These are phyloP conservation scores for Leccinum fallax DNA, from an alignment of 1,284 basidiomycete species.

Conservation along the genomic window DNA sequence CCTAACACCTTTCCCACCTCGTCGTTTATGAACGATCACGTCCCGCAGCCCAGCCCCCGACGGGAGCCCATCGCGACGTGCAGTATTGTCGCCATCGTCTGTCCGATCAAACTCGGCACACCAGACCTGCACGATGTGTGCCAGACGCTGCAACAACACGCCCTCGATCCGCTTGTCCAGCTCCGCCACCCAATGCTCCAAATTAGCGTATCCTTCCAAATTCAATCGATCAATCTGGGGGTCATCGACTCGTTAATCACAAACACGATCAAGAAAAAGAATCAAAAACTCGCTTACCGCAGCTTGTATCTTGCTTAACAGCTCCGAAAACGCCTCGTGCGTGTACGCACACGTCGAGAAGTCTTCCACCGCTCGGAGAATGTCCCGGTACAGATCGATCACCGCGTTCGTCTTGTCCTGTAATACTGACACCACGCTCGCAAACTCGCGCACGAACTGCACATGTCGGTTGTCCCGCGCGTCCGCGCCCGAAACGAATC, in stretches of 20 bases:
- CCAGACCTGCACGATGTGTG: slow-evolving; percentile 84
- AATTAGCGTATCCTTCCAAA: slow-evolving; percentile 94
- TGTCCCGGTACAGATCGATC: slow-evolving; percentile 55
- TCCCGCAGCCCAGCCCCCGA: slow-evolving; percentile 46
- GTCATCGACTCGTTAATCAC: not conserved
- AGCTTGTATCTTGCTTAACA: slow-evolving; percentile 82
- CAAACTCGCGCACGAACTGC: slow-evolving; percentile 44
- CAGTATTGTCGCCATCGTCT: slow-evolving; percentile 57
- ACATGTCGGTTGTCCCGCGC: slow-evolving; percentile 44
- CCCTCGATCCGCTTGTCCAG: slow-evolving; percentile 87
- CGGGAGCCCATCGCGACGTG: slow-evolving; percentile 52
- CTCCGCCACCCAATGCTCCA: slow-evolving; percentile 94
- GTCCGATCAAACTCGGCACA: slow-evolving; percentile 81
- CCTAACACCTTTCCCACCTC: slow-evolving; percentile 65
- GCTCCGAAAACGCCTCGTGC: slow-evolving; percentile 54
- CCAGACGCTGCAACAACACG: slow-evolving; percentile 79
- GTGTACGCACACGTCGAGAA: slow-evolving; percentile 87
- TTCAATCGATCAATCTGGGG: slow-evolving; percentile 89
- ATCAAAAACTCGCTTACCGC: slow-evolving; percentile 54
- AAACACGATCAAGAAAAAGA: not conserved
- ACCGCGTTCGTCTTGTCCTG: slow-evolving; percentile 96
- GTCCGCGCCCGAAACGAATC: slow-evolving; percentile 72
- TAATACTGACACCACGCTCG: slow-evolving; percentile 85
- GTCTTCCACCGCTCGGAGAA: slow-evolving; percentile 83
- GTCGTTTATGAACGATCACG: slow-evolving; percentile 54